Evolutionary conservation across 202 grass and related monocot genomes (phyloP).

Genomic region (Digitaria exilis): DNA sequence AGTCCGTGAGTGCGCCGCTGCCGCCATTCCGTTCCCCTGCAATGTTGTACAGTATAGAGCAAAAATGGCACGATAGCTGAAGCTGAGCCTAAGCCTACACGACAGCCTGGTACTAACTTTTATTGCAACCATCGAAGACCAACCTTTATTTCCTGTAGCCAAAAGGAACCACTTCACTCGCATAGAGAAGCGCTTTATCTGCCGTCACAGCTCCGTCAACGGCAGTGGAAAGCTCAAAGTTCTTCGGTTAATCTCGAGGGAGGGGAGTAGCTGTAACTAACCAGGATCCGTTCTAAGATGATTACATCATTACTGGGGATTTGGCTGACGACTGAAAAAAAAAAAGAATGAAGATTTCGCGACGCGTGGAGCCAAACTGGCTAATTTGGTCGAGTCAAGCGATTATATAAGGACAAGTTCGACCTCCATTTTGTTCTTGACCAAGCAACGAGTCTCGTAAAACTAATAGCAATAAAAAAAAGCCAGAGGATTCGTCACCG

Average conservation of each 20-base stretch:
- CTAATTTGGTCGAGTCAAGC: background rate
- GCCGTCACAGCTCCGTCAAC: background rate
- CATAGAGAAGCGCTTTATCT: background rate
- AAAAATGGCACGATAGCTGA: background rate
- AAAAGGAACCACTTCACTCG: background rate
- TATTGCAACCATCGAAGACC: background rate
- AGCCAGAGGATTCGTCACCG: background rate
- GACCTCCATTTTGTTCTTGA: background rate
- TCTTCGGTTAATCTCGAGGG: background rate
- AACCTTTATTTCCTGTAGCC: background rate
- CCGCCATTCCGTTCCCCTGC: background rate
- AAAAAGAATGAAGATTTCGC: no score
- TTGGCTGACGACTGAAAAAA: background rate
- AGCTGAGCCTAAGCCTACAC: background rate
- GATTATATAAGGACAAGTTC: background rate
- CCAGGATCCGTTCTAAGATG: background rate
- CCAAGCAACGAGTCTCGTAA: background rate
- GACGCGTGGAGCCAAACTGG: background rate
- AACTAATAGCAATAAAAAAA: no score
- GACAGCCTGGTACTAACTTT: background rate
- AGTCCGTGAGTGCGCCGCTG: background rate
- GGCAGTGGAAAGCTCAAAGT: background rate
- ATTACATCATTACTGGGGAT: background rate
- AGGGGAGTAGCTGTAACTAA: background rate
- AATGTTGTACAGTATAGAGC: no score